These are phyloP conservation scores for Mycena chlorophos DNA, from an alignment of 768 basidiomycete genomes.

Conservation along the genomic window DNA sequence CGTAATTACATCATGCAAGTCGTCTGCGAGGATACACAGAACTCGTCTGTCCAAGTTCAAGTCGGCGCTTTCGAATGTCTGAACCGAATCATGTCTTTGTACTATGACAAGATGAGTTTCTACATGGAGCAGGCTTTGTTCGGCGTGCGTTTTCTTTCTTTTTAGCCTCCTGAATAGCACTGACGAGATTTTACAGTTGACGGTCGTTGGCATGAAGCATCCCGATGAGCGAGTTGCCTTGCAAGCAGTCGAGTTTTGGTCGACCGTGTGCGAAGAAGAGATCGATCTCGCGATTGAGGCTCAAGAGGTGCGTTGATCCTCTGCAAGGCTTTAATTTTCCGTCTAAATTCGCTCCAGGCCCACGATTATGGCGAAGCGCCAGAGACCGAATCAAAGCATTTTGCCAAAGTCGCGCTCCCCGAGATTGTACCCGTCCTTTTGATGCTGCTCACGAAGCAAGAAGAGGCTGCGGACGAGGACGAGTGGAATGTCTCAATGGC, in stretches of 20 bases:
- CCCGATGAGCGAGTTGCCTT: constrained; percentile 86
- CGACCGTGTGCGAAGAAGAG: constrained; percentile 97
- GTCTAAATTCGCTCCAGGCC: constrained; percentile 51
- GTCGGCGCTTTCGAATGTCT: constrained; percentile 96
- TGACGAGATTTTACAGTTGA: constrained; percentile 56
- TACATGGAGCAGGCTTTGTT: constrained; percentile 99
- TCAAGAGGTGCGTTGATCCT: constrained; percentile 64
- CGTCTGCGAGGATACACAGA: constrained; percentile 97
- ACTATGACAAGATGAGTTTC: constrained; percentile 98
- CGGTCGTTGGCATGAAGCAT: constrained; percentile 97
- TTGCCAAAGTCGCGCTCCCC: constrained; percentile 90
- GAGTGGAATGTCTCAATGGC: constrained; percentile 99
- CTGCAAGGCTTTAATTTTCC: not conserved
- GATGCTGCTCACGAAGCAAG: constrained; percentile 84
- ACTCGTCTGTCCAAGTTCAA: constrained; percentile 74
- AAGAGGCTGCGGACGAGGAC: constrained; percentile 96
- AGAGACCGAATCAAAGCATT: constrained; percentile 83
- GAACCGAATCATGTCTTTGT: constrained; percentile 94
- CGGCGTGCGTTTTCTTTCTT: constrained; percentile 61
- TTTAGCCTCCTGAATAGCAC: constrained; percentile 2
- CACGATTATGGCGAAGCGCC: constrained; percentile 86
- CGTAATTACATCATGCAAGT: constrained; percentile 99
- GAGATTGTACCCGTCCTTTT: constrained; percentile 95
- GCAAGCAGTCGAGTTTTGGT: constrained; percentile 99
- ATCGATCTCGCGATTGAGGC: constrained; percentile 89